Base-by-base conservation (phyloP, 2,329 filamentous ascomycete species). In the Epichloe sylvatica region DNA sequence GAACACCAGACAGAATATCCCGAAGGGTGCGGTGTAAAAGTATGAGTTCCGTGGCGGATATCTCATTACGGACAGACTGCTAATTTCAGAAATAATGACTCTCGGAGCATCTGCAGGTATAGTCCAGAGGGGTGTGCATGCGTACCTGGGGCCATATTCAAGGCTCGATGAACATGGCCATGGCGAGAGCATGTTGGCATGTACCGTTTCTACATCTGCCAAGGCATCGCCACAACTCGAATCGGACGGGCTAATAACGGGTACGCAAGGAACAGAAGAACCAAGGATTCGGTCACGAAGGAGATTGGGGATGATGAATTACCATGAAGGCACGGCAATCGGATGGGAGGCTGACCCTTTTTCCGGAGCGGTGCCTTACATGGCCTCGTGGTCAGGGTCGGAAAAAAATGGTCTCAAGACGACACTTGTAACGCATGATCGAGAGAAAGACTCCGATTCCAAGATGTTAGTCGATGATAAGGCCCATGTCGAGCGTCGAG, bases 391-490 rank as follows among this genome's bases (percentile, higher is more conserved):
- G 59, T 51, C 58, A 50, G 34, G 44, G 39, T 50, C 49, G 49
- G 41, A 45, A 50, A 49, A 25, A 52, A 48, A 45, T 49, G 49
- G 51, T 44, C 44, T 47, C 47, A 50, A 47, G 53, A 50, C 50
- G 48, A 47, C 40, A 19, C 38, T 30, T 44, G 51, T 50, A 47
- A 52, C 58, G 52, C 59, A 61, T 61, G 58, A 61, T 57, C 59
- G 53, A 45, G 38, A 47, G 49, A 52, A 56, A 49, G 46, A 48
- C 17, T 35, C 33, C 58, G 59, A 63, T 59, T 56, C 47, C 54
- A 58, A 57, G 57, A 60, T 58, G 56, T 52, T 57, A 53, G 55
- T 54, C 57, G 58, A 62, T 57, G 56, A 57, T 39, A 52, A 52
- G 53, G 53, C 51, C 47, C 48, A 54, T 50, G 52, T 53, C 50